phyloP scores from a whole-genome alignment of 2,329 filamentous ascomycete genomes.

The Fusarium hainanense region DNA sequence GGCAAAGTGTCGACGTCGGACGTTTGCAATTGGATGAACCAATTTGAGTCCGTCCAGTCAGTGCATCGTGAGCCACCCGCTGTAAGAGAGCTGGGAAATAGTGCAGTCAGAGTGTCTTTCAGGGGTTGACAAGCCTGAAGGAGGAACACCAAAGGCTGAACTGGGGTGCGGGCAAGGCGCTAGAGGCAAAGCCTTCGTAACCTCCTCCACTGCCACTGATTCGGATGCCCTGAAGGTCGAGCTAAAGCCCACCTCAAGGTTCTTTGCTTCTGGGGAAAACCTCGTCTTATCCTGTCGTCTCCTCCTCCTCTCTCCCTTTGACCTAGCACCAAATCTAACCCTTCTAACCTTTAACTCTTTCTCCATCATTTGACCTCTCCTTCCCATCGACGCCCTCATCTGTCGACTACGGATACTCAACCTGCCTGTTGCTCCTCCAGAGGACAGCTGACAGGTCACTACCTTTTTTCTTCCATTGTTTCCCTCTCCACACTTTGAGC shows the following conservation, averaged over 20 bases:
- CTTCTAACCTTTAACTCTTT: constrained; percentile 20
- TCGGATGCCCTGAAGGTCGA: constrained; percentile 32
- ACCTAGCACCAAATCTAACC: constrained; percentile 42
- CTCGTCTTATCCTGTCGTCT: constrained; percentile 52
- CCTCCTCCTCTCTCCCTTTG: constrained; percentile 48
- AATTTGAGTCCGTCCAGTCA: constrained; percentile 1
- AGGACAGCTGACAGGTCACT: constrained; percentile 54
- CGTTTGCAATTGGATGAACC: constrained; percentile 37
- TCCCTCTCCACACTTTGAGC: constrained; percentile 49
- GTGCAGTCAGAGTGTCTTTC: constrained; percentile 28
- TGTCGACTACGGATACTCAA: constrained; percentile 47
- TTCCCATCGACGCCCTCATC: constrained; percentile 47
- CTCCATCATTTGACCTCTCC: constrained; percentile 46
- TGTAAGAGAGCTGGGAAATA: constrained; percentile 39
- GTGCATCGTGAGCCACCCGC: constrained; percentile 34
- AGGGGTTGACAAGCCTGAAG: constrained; percentile 24
- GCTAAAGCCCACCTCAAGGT: constrained; percentile 31
- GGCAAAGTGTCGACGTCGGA: constrained; percentile 38
- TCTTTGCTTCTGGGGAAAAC: constrained; percentile 53
- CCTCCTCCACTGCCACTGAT: constrained; percentile 38
- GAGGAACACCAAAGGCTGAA: constrained; percentile 19
- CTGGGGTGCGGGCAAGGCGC: constrained; percentile 41
- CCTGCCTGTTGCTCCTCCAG: constrained; percentile 51
- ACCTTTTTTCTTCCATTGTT: constrained; percentile 37
- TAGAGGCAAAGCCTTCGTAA: constrained; percentile 55